Evolutionary conservation across 805 yeast genomes (phyloP).

Genomic region (Kuraishia floccosa): DNA sequence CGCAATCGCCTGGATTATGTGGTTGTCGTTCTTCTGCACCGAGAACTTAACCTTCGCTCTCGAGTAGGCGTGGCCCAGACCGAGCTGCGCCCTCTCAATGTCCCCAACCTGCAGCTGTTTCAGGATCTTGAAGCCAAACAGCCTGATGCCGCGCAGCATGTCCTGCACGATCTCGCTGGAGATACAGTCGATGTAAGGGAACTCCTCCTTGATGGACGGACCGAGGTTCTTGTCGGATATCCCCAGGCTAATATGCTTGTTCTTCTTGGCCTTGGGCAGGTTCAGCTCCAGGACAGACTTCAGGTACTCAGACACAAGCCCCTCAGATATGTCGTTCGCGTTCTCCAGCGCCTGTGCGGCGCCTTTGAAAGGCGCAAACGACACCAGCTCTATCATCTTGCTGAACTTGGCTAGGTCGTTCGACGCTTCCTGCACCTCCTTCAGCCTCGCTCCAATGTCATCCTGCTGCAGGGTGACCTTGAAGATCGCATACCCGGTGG

Average conservation of each 20-base stretch:
- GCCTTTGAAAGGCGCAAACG: slow-evolving; percentile 97
- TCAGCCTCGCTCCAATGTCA: slow-evolving; percentile 81
- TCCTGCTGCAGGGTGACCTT: slow-evolving; percentile 91
- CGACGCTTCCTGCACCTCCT: slow-evolving; percentile 88
- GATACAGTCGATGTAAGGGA: slow-evolving; percentile 84
- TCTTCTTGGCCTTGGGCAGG: slow-evolving; percentile 68
- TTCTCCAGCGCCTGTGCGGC: slow-evolving; percentile 99
- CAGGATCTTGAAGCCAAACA: slow-evolving; percentile 78
- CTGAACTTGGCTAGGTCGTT: slow-evolving; percentile 80
- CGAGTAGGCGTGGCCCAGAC: slow-evolving; percentile 98
- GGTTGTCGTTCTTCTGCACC: slow-evolving; percentile 97
- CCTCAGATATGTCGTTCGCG: slow-evolving; percentile 96
- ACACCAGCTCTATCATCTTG: slow-evolving; percentile 84
- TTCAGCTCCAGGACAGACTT: slow-evolving; percentile 83
- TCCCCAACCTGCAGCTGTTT: slow-evolving; percentile 92
- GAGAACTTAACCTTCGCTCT: slow-evolving; percentile 98
- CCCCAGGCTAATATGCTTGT: slow-evolving; percentile 65
- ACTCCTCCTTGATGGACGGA: slow-evolving; percentile 86
- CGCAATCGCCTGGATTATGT: slow-evolving; percentile 97
- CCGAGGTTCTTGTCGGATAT: slow-evolving; percentile 93
- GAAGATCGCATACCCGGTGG: slow-evolving; percentile 96
- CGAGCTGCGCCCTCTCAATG: slow-evolving; percentile 94
- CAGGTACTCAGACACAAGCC: slow-evolving; percentile 86
- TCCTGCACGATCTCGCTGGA: slow-evolving; percentile 92
- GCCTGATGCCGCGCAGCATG: slow-evolving; percentile 88